Conservation (phyloP, 148 eudicot species). For the Camellia granthamiana region DNA sequence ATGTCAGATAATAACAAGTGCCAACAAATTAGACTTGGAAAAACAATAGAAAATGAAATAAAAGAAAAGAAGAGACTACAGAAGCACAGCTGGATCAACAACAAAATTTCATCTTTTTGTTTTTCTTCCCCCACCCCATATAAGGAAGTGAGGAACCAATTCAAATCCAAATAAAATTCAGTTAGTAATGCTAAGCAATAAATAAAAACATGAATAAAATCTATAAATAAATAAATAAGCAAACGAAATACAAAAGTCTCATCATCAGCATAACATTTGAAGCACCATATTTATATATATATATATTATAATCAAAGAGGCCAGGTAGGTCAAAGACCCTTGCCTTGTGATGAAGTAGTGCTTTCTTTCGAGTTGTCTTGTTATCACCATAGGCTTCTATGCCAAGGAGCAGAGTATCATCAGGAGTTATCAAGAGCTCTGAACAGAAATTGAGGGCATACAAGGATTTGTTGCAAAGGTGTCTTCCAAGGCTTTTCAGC, state of each 20-base stretch:
- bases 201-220: neutral
- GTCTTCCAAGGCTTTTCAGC: slow-evolving; percentile 50
- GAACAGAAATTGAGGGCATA: slow-evolving; percentile 70
- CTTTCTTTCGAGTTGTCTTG: slow-evolving; percentile 63
- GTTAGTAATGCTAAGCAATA: neutral
- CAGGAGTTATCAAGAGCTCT: slow-evolving; percentile 56
- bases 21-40: neutral
- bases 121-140: neutral
- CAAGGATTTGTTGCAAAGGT: slow-evolving; percentile 57
- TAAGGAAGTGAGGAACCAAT: neutral
- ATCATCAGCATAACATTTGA: neutral
- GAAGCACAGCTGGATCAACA: neutral
- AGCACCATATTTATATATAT: neutral
- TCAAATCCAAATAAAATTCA: neutral
- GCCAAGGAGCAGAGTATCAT: slow-evolving; percentile 53
- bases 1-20: neutral
- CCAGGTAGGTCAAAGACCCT: slow-evolving; percentile 13
- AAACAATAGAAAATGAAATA: neutral
- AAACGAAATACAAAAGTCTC: slow-evolving; percentile 1
- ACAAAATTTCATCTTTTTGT: neutral
- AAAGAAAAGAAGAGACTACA: neutral
- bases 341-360: slow-evolving; percentile 83
- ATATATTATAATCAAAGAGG: neutral
- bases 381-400: slow-evolving; percentile 51
- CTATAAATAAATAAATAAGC: neutral